Conservation (phyloP, 345 rosid genomes). For the Erysimum cheiranthoides region DNA sequence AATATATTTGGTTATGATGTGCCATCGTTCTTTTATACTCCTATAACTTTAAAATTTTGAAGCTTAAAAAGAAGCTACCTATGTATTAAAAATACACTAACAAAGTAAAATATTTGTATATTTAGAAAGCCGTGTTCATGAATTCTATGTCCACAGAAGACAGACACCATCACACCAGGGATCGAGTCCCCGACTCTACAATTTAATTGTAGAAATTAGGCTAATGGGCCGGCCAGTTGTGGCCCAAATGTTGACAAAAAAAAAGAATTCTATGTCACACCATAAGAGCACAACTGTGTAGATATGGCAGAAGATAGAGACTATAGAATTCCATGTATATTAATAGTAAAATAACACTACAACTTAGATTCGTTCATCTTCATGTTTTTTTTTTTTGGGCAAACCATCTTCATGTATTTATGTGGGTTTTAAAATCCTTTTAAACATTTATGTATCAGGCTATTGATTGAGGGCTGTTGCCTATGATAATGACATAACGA, state of each 20-base stretch:
- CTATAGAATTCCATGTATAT: constrained; percentile 14
- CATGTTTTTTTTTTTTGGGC: no score
- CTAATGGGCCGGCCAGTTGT: no score
- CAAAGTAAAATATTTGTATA: neutral
- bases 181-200: no score
- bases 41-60: no score
- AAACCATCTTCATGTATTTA: constrained; percentile 31
- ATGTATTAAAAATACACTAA: neutral
- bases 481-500: constrained; percentile 45
- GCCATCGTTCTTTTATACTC: no score
- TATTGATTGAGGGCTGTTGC: constrained; percentile 39
- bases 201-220: no score
- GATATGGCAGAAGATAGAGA: constrained; percentile 30
- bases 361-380: constrained; percentile 31
- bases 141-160: constrained; percentile 24
- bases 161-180: no score
- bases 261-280: constrained; percentile 29
- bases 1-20: no score
- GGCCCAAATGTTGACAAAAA: no score
- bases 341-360: constrained; percentile 24
- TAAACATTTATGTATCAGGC: constrained; percentile 29
- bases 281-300: constrained; percentile 27
- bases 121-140: constrained; percentile 26
- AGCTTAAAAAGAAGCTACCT: neutral
- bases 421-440: constrained; percentile 12